Percentiles rank a stretch among this genome's conserved stretches.
These are phyloP conservation scores for Saccharomycopsis guyanensis DNA, from an alignment of 805 yeast species.

Conservation along the genomic window DNA sequence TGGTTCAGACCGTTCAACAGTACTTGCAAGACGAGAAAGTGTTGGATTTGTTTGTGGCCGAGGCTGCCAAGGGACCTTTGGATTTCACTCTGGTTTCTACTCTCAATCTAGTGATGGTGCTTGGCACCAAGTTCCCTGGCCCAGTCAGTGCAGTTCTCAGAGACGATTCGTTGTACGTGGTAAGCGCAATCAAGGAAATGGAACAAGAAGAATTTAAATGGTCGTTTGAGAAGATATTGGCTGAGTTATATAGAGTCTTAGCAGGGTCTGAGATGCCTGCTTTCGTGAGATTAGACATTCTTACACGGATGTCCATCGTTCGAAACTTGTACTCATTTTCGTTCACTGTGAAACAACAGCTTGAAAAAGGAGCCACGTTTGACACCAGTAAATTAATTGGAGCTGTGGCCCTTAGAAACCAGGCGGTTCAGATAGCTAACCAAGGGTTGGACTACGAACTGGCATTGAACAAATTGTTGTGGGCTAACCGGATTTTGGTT, in stretches of 20 bases:
- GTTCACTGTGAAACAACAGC: background rate
- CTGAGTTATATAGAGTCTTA: background rate
- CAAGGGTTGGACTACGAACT: background rate
- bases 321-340: background rate
- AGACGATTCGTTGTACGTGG: background rate
- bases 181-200: background rate
- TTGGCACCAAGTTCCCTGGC: background rate
- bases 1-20: background rate
- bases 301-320: background rate
- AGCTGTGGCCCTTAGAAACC: background rate
- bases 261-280: background rate
- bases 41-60: background rate
- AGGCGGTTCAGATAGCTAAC: background rate
- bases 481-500: background rate
- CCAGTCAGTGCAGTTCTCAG: background rate
- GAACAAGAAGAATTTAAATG: background rate
- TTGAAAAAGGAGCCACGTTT: background rate
- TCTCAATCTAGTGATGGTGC: background rate
- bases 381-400: background rate
- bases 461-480: background rate
- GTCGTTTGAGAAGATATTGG: background rate
- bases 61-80: background rate
- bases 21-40: background rate
- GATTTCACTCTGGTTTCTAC: background rate
- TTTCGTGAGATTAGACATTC: background rate